A percentile compares a stretch with the other conserved stretches of the same genome.
phyloP scores from a whole-genome alignment of 148 eudicot genomes.

The Chenopodium berlandieri region DNA sequence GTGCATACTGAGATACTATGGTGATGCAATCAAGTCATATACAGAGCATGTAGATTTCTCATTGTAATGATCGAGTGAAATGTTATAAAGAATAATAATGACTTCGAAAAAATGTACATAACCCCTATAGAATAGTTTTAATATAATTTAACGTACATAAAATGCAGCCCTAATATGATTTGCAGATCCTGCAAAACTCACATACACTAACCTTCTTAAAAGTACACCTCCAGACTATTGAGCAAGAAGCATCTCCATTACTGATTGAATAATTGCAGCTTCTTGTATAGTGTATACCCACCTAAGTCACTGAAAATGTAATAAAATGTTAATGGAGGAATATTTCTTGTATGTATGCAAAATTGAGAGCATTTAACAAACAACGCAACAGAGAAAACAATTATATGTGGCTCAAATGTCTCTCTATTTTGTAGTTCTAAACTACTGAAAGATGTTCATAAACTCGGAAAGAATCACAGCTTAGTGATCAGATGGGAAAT shows the following conservation, averaged over 20 bases:
- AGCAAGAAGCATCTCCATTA: slow-evolving; percentile 5
- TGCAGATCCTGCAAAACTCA: too few relatives aligned
- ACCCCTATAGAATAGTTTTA: not conserved
- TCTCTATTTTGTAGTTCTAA: not conserved
- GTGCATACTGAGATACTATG: not conserved
- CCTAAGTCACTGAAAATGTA: slow-evolving; percentile 14
- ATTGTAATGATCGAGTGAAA: not conserved
- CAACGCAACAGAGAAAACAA: not conserved
- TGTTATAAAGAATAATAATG: not conserved
- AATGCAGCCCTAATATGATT: too few relatives aligned
- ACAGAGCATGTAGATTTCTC: not conserved
- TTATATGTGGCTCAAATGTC: not conserved
- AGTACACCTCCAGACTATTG: not conserved
- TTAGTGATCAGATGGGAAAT: too few relatives aligned
- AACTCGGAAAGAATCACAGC: too few relatives aligned
- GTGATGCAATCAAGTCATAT: not conserved
- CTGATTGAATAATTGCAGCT: not conserved
- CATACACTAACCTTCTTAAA: too few relatives aligned
- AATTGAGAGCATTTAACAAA: not conserved
- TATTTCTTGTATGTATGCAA: not conserved
- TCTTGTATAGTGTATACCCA: not conserved
- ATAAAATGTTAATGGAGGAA: not conserved
- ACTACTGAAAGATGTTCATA: too few relatives aligned
- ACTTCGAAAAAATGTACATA: not conserved
- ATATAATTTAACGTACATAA: not conserved